Evolutionary conservation across 352 stramenopile species (phyloP).

Genomic region (Phytopythium litorale): DNA sequence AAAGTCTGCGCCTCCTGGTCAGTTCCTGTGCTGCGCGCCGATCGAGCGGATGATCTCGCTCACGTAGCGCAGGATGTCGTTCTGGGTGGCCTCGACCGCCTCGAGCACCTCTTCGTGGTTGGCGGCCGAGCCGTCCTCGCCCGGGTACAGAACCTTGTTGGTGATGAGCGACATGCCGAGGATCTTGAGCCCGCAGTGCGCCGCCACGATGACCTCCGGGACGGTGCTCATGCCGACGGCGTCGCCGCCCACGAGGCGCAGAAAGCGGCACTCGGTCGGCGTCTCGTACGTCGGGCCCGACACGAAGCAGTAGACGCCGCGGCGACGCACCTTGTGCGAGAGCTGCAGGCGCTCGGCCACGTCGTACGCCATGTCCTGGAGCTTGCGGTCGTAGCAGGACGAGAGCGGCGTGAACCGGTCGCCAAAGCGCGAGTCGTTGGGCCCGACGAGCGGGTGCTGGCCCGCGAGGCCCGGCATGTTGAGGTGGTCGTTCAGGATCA

Average conservation of each 20-base stretch:
- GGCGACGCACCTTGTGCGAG: constrained; percentile 70
- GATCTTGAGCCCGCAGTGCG: constrained; percentile 94
- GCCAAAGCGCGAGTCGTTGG: constrained; percentile 94
- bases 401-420: constrained; percentile 94
- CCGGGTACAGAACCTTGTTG: constrained; percentile 89
- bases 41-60: constrained; percentile 41
- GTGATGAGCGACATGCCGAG: constrained; percentile 97
- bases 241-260: constrained; percentile 91
- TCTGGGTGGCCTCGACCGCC: constrained; percentile 71
- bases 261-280: constrained; percentile 90
- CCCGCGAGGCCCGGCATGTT: constrained; percentile 92
- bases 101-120: constrained; percentile 94
- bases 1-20: background rate
- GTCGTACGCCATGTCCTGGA: constrained; percentile 79
- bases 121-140: constrained; percentile 73
- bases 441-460: constrained; percentile 93
- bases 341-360: constrained; percentile 83
- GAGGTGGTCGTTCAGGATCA: constrained; percentile 96
- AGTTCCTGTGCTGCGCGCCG: constrained; percentile 26
- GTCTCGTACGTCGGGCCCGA: constrained; percentile 97
- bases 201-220: constrained; percentile 94
- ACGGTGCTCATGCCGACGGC: constrained; percentile 96
- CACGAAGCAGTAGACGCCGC: constrained; percentile 96
- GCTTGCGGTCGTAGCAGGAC: constrained; percentile 91
- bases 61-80: constrained; percentile 38